Evolutionary conservation across 2,329 filamentous ascomycete genomes (phyloP).

Genomic region (Thelonectria discophora): DNA sequence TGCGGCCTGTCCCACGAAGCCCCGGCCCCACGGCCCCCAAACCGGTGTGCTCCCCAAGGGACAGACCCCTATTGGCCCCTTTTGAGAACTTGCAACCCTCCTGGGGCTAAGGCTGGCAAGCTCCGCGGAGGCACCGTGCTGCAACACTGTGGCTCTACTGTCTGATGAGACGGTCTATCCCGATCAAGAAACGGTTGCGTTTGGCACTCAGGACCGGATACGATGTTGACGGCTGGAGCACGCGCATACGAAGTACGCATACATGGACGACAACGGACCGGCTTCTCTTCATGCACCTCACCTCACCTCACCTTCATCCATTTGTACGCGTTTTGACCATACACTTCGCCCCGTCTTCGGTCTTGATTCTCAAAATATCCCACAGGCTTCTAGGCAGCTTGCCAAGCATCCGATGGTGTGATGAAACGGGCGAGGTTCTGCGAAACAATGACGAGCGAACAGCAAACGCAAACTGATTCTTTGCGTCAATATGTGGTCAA

Average conservation of each 20-base stretch:
- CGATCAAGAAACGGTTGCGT: slow-evolving; percentile 18
- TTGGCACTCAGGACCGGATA: slow-evolving; percentile 10
- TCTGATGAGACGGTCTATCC: slow-evolving; percentile 15
- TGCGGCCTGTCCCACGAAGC: slow-evolving; percentile 14
- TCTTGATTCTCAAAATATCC: too few relatives aligned
- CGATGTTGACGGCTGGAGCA: neutral
- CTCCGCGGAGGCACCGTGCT: slow-evolving; percentile 21
- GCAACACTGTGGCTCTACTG: slow-evolving; percentile 10
- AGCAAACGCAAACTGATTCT: too few relatives aligned
- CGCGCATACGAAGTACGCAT: too few relatives aligned
- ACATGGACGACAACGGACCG: too few relatives aligned
- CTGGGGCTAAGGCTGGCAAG: neutral
- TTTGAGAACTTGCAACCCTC: neutral
- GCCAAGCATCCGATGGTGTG: too few relatives aligned
- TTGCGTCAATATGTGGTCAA: too few relatives aligned
- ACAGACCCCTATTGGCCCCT: slow-evolving; percentile 21
- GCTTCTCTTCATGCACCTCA: too few relatives aligned
- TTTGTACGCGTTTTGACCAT: too few relatives aligned
- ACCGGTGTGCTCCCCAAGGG: slow-evolving; percentile 26
- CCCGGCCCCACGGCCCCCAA: slow-evolving; percentile 35
- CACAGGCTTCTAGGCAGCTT: neutral
- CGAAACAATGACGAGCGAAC: too few relatives aligned
- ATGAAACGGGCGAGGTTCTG: too few relatives aligned
- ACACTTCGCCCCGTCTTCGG: too few relatives aligned
- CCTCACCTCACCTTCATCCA: too few relatives aligned